Percentiles rank a stretch among this genome's conserved stretches.
Evolutionary conservation across 352 stramenopile species (phyloP).

Genomic region (Phytophthora ohioensis): DNA sequence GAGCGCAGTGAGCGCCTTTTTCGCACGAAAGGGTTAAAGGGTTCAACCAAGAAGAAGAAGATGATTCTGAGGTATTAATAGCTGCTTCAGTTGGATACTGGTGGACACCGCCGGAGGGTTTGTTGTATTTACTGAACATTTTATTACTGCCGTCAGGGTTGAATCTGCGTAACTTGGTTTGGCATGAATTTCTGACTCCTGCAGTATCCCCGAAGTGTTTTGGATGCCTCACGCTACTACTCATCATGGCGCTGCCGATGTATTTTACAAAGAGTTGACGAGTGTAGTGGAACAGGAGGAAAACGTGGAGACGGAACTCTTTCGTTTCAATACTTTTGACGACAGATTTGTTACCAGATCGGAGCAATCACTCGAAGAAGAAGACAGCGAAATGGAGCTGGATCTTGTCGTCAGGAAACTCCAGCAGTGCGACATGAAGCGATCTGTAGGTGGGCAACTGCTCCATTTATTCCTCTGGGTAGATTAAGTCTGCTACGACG

Average conservation of each 20-base stretch:
- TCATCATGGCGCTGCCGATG: slow-evolving; percentile 52
- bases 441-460: slow-evolving; percentile 18
- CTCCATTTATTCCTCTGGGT: slow-evolving; percentile 53
- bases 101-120: slow-evolving; percentile 38
- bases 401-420: slow-evolving; percentile 18
- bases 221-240: slow-evolving; percentile 55
- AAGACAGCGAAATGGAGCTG: background rate
- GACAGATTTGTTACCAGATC: slow-evolving; percentile 36
- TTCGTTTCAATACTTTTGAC: slow-evolving; percentile 32
- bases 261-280: slow-evolving; percentile 12
- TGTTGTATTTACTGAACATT: slow-evolving; percentile 58
- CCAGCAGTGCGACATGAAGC: slow-evolving; percentile 2
- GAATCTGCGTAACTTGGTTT: slow-evolving; percentile 76
- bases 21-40: background rate
- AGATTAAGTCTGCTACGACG: slow-evolving; percentile 44
- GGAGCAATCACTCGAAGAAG: background rate
- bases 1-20: too few species aligned
- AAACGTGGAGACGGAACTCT: slow-evolving; percentile 20
- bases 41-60: slow-evolving; percentile 46
- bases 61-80: slow-evolving; percentile 65
- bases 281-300: background rate
- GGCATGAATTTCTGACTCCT: slow-evolving; percentile 70
- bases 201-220: slow-evolving; percentile 66
- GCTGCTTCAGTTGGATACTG: slow-evolving; percentile 56
- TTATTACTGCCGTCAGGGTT: slow-evolving; percentile 70